phyloP scores from a whole-genome alignment of 2,329 filamentous ascomycete species.

The Chaetomiaceae sp. region DNA sequence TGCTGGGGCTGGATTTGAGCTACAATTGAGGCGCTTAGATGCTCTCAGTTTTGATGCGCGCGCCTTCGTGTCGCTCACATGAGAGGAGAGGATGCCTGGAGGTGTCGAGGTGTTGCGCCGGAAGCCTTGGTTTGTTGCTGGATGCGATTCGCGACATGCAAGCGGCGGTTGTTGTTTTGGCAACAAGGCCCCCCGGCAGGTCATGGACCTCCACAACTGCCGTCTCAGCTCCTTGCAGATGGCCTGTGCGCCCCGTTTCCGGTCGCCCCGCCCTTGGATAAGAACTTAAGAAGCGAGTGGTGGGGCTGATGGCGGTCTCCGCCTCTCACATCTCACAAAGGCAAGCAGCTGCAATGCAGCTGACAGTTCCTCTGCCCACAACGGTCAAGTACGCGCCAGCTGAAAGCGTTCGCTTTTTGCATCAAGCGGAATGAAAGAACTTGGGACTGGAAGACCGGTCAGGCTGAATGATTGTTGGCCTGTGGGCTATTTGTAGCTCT shows the following conservation, averaged over 20 bases:
- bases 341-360: too few relatives aligned
- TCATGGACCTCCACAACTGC: slow-evolving; percentile 11
- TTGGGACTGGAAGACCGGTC: too few relatives aligned
- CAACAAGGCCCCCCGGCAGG: not conserved
- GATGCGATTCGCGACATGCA: slow-evolving; percentile 5
- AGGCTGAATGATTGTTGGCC: too few relatives aligned
- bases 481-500: too few relatives aligned
- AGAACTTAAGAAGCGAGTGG: not conserved
- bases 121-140: not conserved
- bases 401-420: too few relatives aligned
- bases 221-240: not conserved
- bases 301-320: not conserved
- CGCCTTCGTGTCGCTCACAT: not conserved
- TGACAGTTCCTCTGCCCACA: too few relatives aligned
- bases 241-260: not conserved
- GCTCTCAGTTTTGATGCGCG: not conserved
- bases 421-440: too few relatives aligned
- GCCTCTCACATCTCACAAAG: too few relatives aligned
- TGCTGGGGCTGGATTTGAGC: not conserved
- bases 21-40: not conserved
- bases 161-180: slow-evolving; percentile 10
- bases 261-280: too few relatives aligned
- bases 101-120: not conserved
- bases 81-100: not conserved
- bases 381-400: too few relatives aligned